Percentiles rank a stretch among this genome's conserved stretches.
These are phyloP conservation scores for Calycina herbarum DNA, from an alignment of 2,329 filamentous ascomycete genomes.

Conservation along the genomic window DNA sequence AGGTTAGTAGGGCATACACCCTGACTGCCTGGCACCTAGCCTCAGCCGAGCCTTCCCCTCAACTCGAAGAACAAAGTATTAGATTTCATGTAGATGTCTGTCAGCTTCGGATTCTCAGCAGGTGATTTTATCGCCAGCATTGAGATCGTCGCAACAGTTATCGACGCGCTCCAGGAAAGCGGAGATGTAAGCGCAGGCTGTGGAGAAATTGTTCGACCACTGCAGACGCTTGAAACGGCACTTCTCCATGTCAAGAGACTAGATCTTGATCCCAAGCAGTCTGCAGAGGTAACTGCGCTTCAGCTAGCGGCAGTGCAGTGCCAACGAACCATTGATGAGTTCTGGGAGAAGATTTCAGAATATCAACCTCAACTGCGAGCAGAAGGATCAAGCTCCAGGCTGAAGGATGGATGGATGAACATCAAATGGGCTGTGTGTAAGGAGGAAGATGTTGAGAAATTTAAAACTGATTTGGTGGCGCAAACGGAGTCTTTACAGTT, in stretches of 20 bases:
- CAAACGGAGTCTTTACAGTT: slow-evolving; percentile 20
- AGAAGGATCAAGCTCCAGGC: slow-evolving; percentile 12
- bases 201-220: slow-evolving; percentile 25
- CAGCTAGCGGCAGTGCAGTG: slow-evolving; percentile 30
- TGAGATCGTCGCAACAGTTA: slow-evolving; percentile 29
- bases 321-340: slow-evolving; percentile 33
- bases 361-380: slow-evolving; percentile 32
- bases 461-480: slow-evolving; percentile 30
- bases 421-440: slow-evolving; percentile 36
- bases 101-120: slow-evolving; percentile 23
- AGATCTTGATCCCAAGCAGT: slow-evolving; percentile 29
- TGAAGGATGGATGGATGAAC: slow-evolving; percentile 30
- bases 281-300: slow-evolving; percentile 29
- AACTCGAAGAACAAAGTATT: no score
- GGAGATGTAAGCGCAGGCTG: slow-evolving; percentile 21
- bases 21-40: no score
- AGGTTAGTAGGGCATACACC: no score
- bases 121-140: slow-evolving; percentile 26
- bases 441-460: slow-evolving; percentile 33
- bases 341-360: slow-evolving; percentile 30
- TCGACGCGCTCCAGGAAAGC: slow-evolving; percentile 21
- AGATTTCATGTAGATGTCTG: neutral
- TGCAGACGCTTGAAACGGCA: slow-evolving; percentile 30
- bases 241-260: slow-evolving; percentile 31
- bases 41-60: no score